Evolutionary conservation across 140 eudicot species (phyloP).

Genomic region (Anethum foeniculum): DNA sequence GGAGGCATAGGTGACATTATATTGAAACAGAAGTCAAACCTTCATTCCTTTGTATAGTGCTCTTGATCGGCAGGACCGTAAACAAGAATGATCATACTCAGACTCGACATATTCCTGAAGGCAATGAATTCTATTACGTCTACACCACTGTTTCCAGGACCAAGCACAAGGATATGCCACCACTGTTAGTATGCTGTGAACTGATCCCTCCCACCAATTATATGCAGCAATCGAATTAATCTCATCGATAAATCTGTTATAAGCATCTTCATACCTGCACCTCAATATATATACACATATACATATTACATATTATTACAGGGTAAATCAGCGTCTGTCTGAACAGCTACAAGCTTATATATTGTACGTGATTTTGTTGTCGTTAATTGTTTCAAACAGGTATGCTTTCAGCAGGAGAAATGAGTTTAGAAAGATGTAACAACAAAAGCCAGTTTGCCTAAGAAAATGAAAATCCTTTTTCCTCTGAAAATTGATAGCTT

Average conservation of each 20-base stretch:
- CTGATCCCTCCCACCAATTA: constrained; percentile 99
- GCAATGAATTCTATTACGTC: constrained; percentile 65
- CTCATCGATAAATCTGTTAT: constrained; percentile 82
- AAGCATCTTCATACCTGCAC: constrained; percentile 94
- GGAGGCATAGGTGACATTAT: neutral
- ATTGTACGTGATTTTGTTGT: neutral
- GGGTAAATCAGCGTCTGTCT: neutral
- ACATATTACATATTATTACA: constrained; percentile 7
- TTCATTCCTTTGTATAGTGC: constrained; percentile 97
- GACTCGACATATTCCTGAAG: constrained; percentile 93
- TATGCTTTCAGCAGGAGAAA: neutral
- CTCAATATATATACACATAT: neutral
- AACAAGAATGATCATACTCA: constrained; percentile 90
- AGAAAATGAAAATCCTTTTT: neutral
- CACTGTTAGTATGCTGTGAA: constrained; percentile 75
- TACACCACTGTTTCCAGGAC: constrained; percentile 98
- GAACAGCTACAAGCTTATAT: neutral
- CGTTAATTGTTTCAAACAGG: neutral
- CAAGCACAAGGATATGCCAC: constrained; percentile 96
- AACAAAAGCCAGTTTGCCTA: neutral
- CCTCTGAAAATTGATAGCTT: neutral
- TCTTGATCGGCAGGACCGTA: constrained; percentile 90
- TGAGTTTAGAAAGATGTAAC: neutral
- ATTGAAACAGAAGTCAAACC: constrained; percentile 25
- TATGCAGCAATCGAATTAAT: constrained; percentile 81